Percentiles rank a stretch among this genome's conserved stretches.
phyloP scores from a whole-genome alignment of 345 rosid species.

The Moricandia moricandioides region DNA sequence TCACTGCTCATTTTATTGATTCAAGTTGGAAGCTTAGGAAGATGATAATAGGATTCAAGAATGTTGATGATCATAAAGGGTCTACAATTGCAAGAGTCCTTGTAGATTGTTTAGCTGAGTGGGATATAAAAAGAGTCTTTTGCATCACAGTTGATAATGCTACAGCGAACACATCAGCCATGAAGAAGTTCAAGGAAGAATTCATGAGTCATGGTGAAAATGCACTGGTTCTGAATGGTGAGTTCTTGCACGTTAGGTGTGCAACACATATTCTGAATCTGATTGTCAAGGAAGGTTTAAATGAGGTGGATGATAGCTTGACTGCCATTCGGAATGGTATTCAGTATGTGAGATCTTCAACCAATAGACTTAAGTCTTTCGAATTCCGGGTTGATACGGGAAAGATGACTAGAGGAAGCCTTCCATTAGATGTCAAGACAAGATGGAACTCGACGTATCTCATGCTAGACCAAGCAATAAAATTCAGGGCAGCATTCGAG shows the following conservation, averaged over 20 bases:
- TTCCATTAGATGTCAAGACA: not conserved
- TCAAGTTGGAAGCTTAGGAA: not conserved
- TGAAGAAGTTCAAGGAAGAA: not conserved
- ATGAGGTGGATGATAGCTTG: not conserved
- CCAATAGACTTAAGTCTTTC: not conserved
- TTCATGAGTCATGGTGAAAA: not conserved
- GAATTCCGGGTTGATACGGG: not conserved
- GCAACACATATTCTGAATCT: not conserved
- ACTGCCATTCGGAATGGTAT: not conserved
- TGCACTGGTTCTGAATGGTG: not conserved
- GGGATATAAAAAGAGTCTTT: not conserved
- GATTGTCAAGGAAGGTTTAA: not conserved
- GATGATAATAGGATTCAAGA: not conserved
- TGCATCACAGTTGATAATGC: not conserved
- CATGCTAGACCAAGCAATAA: not conserved
- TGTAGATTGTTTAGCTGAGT: not conserved
- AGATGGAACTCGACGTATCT: not conserved
- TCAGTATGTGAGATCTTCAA: not conserved
- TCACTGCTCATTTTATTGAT: not conserved
- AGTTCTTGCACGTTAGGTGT: not conserved
- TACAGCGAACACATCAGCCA: not conserved
- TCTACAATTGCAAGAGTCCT: not conserved
- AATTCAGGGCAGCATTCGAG: not conserved
- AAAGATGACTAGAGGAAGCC: not conserved
- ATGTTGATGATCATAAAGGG: not conserved